These are phyloP conservation scores for Yamadazyma ubonensis DNA, from an alignment of 805 yeast species.

Conservation along the genomic window DNA sequence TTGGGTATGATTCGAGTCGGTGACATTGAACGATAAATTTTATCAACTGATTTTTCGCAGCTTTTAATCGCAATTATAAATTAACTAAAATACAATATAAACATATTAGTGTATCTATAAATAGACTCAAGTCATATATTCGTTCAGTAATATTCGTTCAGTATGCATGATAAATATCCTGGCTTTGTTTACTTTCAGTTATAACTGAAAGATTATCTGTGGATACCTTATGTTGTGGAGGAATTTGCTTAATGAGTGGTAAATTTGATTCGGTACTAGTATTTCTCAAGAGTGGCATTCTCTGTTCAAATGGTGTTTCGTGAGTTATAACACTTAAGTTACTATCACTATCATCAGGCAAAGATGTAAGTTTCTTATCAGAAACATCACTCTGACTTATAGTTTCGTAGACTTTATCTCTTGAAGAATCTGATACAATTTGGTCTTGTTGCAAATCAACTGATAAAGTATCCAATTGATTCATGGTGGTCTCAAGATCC, in stretches of 20 bases:
- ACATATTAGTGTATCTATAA: background rate
- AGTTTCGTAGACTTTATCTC: background rate
- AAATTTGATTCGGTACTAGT: slow-evolving; percentile 15
- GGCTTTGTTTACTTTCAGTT: slow-evolving; percentile 17
- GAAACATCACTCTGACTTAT: slow-evolving; percentile 2
- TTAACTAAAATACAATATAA: background rate
- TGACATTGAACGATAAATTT: background rate
- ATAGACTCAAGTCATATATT: background rate
- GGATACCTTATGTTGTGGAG: slow-evolving; percentile 10
- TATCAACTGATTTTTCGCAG: slow-evolving; percentile 4
- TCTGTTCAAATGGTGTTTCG: slow-evolving; percentile 17
- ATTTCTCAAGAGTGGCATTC: slow-evolving; percentile 18
- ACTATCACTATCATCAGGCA: slow-evolving; percentile 17
- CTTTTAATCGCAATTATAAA: background rate
- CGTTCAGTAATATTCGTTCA: slow-evolving; percentile 2
- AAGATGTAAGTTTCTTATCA: slow-evolving; percentile 2
- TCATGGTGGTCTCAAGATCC: background rate
- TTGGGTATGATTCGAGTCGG: background rate
- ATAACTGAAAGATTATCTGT: slow-evolving; percentile 26
- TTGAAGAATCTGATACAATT: background rate
- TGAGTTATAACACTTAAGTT: slow-evolving; percentile 17
- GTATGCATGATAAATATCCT: slow-evolving; percentile 25
- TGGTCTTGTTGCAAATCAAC: too few species aligned
- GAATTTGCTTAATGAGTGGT: slow-evolving; percentile 12
- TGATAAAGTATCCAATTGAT: background rate